Base-by-base conservation (phyloP, 192 early-diverging fungal species). In the Diversispora eburnea region DNA sequence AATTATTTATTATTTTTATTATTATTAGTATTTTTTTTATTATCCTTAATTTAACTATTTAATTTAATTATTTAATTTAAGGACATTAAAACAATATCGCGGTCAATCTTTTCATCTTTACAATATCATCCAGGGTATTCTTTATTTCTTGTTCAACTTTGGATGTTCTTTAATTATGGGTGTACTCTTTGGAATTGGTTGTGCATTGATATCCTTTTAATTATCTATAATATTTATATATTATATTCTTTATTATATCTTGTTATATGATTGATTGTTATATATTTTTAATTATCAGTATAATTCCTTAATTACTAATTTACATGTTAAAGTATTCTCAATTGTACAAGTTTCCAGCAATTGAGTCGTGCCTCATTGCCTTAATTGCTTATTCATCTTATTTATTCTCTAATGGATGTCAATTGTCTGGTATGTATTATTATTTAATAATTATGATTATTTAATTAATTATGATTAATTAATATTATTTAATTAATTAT, bases 361-460 rank as follows among this genome's bases (percentile, higher is more conserved):
- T 97, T 41, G 97, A 99, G 76, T 88, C 94, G 1, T 97, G 93
- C 72, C 78, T 97, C 63, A 88, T 97, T 60, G 76, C 88, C 10
- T 80, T 99, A 51, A 79, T 96, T 67, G 93, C 97, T 3, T 99
- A 97, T 81, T 87, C 88, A n/a, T 89, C 92, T 9, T 99, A 97
- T 67, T 87, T 99, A 49, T 88, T 97, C 52, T 92, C 95, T 3
- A 98, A 96, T 72, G 92, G 85, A 47, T 66, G 43, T 61, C 22
- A 61, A 45, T 22, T 73, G 33, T 62, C 48, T 46, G 72, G 60
- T 39, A 41, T 51, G 22, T 73, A 63, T 55, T 55, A 59, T 45
- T 59, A 20, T 59, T 70, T 72, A 33, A n/a, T 2, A 33, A 33
- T 33, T 33, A n/a, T n/a, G n/a, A n/a, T n/a, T n/a, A n/a, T n/a